Conservation (phyloP, 2,329 filamentous ascomycete species). For the Graphiopsis chlorocephala region DNA sequence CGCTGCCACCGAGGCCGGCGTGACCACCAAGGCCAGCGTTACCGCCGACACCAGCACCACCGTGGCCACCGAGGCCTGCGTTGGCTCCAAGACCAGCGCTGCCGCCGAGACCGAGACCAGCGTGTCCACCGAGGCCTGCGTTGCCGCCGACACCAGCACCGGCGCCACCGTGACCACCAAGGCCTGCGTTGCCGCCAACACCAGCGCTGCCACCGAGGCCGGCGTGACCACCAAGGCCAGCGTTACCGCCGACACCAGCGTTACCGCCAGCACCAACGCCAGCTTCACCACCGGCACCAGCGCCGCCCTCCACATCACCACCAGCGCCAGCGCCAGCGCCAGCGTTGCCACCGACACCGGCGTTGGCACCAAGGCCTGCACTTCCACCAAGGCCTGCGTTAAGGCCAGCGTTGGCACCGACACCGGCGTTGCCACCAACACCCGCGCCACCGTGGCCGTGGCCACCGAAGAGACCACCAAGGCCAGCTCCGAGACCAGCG, state of each 20-base stretch:
- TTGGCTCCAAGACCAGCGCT: background rate
- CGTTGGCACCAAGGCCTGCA: background rate
- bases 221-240: background rate
- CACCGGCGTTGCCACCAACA: background rate
- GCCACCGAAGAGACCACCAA: no score
- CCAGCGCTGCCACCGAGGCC: background rate
- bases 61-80: no score
- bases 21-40: no score
- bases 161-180: background rate
- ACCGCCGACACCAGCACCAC: no score
- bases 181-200: background rate
- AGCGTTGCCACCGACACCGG: background rate
- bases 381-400: no score
- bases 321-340: no score
- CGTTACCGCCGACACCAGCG: background rate
- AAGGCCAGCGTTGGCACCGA: background rate
- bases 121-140: background rate
- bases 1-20: no score
- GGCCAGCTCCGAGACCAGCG: background rate
- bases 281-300: background rate
- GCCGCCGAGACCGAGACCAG: background rate
- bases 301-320: no score
- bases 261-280: background rate
- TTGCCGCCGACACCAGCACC: background rate
- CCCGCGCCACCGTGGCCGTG: background rate